These are phyloP conservation scores for Tylopilus orsonianus DNA, from an alignment of 1,284 basidiomycete genomes.

Conservation along the genomic window DNA sequence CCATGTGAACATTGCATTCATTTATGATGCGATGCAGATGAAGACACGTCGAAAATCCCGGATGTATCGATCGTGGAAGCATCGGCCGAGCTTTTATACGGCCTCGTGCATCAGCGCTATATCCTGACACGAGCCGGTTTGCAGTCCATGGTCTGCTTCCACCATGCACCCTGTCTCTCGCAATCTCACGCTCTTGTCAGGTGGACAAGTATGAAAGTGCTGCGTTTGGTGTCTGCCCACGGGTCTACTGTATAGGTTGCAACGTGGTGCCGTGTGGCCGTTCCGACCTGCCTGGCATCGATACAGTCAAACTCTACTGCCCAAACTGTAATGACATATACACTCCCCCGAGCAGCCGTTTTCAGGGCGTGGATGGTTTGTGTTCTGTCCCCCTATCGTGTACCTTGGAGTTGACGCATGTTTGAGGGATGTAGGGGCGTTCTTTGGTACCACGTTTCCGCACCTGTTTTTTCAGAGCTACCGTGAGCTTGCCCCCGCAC, in stretches of 20 bases:
- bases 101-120: slow-evolving; percentile 96
- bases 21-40: slow-evolving; percentile 52
- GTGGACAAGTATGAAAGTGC: slow-evolving; percentile 94
- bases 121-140: slow-evolving; percentile 94
- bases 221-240: slow-evolving; percentile 93
- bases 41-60: slow-evolving; percentile 89
- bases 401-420: slow-evolving; percentile 16
- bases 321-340: slow-evolving; percentile 99
- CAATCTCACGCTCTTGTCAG: slow-evolving; percentile 44
- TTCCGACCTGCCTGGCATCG: slow-evolving; percentile 95
- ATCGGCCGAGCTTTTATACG: slow-evolving; percentile 96
- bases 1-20: slow-evolving; percentile 15
- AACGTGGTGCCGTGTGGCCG: slow-evolving; percentile 95
- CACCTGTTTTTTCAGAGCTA: slow-evolving; percentile 98
- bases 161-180: slow-evolving; percentile 13
- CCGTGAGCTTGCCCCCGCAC: slow-evolving; percentile 84
- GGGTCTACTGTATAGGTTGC: slow-evolving; percentile 89
- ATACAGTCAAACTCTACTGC: slow-evolving; percentile 98
- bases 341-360: slow-evolving; percentile 91
- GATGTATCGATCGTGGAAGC: slow-evolving; percentile 98
- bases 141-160: slow-evolving; percentile 82
- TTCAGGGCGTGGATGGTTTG: slow-evolving; percentile 93
- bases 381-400: slow-evolving; percentile 13
- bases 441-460: slow-evolving; percentile 98
- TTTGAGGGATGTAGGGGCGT: slow-evolving; percentile 69